Evolutionary conservation across 2,329 filamentous ascomycete genomes (phyloP).

Genomic region (Verticillium albo-atrum): DNA sequence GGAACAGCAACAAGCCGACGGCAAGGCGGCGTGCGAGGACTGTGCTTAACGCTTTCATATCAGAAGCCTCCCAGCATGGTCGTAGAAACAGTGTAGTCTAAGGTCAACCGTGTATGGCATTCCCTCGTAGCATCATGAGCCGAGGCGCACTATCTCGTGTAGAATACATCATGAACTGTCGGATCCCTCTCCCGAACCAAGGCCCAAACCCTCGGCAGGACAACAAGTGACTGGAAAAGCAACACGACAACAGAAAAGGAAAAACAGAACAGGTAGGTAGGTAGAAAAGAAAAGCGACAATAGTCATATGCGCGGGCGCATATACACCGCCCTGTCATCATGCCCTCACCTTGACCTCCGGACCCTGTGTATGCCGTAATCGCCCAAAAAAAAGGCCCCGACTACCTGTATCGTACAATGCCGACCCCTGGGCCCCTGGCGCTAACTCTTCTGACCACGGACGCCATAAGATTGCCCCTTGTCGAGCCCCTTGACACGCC

Average conservation of each 20-base stretch:
- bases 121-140: slow-evolving; percentile 4
- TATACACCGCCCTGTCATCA: neutral
- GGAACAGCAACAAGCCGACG: neutral
- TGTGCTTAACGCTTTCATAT: neutral
- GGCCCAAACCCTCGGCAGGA: neutral
- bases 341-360: neutral
- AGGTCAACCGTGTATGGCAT: neutral
- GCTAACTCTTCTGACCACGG: neutral
- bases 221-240: neutral
- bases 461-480: neutral
- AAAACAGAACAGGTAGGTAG: neutral
- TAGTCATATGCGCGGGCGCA: neutral
- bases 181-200: neutral
- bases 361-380: neutral
- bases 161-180: slow-evolving; percentile 2
- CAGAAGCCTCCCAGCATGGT: neutral
- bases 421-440: neutral
- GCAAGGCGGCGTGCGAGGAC: slow-evolving; percentile 8
- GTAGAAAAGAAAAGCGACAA: neutral
- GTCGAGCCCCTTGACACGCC: neutral
- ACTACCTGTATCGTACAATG: neutral
- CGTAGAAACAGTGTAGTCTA: neutral
- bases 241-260: neutral
- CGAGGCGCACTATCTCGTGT: slow-evolving; percentile 2
- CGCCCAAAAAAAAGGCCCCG: neutral